Conservation (phyloP, 768 basidiomycete genomes). For the Naganishia vishniacii region DNA sequence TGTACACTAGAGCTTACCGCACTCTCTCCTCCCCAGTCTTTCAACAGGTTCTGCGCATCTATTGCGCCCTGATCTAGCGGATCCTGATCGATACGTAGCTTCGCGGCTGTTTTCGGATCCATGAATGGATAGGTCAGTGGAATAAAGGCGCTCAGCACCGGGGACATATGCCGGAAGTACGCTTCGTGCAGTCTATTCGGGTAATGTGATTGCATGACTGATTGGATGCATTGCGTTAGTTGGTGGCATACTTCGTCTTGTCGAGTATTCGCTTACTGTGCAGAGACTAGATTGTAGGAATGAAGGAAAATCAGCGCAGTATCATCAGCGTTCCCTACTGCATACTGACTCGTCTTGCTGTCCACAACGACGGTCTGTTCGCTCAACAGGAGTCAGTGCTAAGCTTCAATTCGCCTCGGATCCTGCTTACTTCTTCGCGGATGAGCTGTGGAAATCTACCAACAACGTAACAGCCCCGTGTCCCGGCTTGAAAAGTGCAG, state of each 20-base stretch:
- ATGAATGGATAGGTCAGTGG: constrained; percentile 26
- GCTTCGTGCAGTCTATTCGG: constrained; percentile 23
- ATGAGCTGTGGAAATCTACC: constrained; percentile 9
- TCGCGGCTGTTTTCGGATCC: constrained; percentile 21
- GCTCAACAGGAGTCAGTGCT: neutral
- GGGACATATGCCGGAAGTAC: constrained; percentile 23
- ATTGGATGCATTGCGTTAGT: neutral
- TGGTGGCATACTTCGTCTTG: too few species aligned
- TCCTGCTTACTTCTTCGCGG: constrained; percentile 1
- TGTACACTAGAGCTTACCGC: constrained; percentile 6
- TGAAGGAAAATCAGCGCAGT: neutral
- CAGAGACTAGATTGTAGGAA: neutral
- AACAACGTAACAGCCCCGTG: neutral
- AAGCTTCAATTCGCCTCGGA: too few species aligned
- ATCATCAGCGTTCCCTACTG: too few species aligned
- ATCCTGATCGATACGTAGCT: constrained; percentile 20
- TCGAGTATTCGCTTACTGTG: constrained; percentile 18
- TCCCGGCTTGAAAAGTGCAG: constrained; percentile 13
- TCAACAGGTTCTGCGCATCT: neutral
- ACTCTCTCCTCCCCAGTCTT: constrained; percentile 22
- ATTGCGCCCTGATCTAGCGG: constrained; percentile 11
- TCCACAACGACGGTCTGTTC: constrained; percentile 12
- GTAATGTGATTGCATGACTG: constrained; percentile 26
- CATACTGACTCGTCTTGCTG: constrained; percentile 19
- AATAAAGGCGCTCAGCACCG: constrained; percentile 21